phyloP scores from a whole-genome alignment of 495 filamentous ascomycete genomes.

The Neurospora sp. region DNA sequence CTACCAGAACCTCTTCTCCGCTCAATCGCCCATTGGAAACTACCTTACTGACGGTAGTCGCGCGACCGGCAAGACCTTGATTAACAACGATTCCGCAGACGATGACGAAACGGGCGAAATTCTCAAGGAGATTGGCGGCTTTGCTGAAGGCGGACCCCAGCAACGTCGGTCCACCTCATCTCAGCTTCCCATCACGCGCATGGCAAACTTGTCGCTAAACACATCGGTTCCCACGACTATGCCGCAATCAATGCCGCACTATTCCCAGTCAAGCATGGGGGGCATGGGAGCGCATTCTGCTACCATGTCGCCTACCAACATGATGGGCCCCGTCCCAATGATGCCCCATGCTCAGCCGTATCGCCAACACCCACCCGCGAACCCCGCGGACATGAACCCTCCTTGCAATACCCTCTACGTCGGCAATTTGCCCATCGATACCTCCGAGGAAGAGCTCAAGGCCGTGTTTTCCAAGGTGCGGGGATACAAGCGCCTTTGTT shows the following conservation, averaged over 20 bases:
- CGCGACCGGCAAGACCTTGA: constrained; percentile 71
- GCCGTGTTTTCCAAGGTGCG: constrained; percentile 88
- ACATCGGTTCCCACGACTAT: constrained; percentile 43
- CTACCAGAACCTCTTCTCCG: constrained; percentile 69
- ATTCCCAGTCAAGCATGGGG: constrained; percentile 34
- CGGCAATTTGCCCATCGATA: constrained; percentile 88
- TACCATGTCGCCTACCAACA: constrained; percentile 47
- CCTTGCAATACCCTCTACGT: constrained; percentile 98
- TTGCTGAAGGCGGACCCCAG: constrained; percentile 61
- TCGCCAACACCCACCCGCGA: constrained; percentile 44
- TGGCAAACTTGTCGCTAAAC: constrained; percentile 61
- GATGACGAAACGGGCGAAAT: constrained; percentile 79
- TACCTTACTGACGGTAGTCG: constrained; percentile 59
- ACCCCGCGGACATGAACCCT: constrained; percentile 85
- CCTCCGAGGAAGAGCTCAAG: constrained; percentile 93
- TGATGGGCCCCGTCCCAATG: constrained; percentile 29
- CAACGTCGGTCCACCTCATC: constrained; percentile 63
- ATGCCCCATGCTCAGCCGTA: constrained; percentile 2
- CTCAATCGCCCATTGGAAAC: constrained; percentile 74
- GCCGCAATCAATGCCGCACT: constrained; percentile 39
- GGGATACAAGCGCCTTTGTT: constrained; percentile 92
- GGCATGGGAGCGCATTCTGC: constrained; percentile 37
- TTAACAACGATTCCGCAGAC: constrained; percentile 69
- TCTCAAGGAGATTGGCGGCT: constrained; percentile 74
- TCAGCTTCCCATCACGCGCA: constrained; percentile 60